Conservation (phyloP, 2,329 filamentous ascomycete genomes). For the Phialemoniopsis sp. region DNA sequence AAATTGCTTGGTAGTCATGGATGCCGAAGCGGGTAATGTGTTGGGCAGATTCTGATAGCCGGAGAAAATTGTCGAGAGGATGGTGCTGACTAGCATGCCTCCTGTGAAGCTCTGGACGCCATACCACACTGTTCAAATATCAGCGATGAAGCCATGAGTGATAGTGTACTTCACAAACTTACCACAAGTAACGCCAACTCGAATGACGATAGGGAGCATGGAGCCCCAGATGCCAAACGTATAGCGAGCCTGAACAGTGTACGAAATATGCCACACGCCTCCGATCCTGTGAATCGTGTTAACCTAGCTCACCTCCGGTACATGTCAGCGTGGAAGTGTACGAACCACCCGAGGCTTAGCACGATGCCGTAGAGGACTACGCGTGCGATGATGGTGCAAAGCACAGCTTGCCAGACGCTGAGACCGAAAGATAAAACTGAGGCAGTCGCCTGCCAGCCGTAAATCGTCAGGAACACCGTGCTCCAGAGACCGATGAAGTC, state of each 20-base stretch:
- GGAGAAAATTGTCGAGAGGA: too few relatives aligned
- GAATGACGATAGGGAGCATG: background rate
- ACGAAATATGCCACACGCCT: slow-evolving; percentile 1
- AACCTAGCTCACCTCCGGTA: too few relatives aligned
- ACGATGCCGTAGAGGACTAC: background rate
- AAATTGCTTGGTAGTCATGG: slow-evolving; percentile 26
- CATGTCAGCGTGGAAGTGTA: too few relatives aligned
- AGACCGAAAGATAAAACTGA: slow-evolving; percentile 6
- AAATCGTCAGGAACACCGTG: slow-evolving; percentile 5
- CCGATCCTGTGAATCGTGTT: background rate
- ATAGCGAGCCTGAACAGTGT: slow-evolving; percentile 1
- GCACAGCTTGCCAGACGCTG: slow-evolving; percentile 7
- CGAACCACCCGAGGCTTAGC: too few relatives aligned
- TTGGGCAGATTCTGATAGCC: slow-evolving; percentile 17
- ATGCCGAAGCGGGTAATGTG: slow-evolving; percentile 19
- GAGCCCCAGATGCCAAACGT: slow-evolving; percentile 1
- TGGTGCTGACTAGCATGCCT: slow-evolving; percentile 3
- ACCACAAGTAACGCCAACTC: background rate
- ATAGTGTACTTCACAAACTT: background rate
- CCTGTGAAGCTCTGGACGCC: slow-evolving; percentile 9
- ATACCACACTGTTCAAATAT: slow-evolving; percentile 6
- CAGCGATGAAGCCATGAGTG: too few relatives aligned
- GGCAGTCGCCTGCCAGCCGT: slow-evolving; percentile 7
- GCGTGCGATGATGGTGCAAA: slow-evolving; percentile 1
- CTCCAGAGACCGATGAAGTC: slow-evolving; percentile 1